Conservation (phyloP, 2,329 filamentous ascomycete genomes). For the Thielaviopsis punctulata region DNA sequence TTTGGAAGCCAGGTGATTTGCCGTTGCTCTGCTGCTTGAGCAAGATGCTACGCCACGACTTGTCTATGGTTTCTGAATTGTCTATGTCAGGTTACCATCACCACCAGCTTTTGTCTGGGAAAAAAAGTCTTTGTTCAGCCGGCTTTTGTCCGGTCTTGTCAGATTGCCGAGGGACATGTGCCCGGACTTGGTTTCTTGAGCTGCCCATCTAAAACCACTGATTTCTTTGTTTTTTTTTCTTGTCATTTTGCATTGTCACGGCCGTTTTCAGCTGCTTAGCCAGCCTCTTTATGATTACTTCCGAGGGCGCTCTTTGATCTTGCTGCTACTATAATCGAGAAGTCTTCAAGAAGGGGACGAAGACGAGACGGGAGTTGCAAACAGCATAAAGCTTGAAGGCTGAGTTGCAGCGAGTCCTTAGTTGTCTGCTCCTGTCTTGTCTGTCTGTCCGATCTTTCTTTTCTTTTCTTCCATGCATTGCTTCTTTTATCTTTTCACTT, state of each 20-base stretch:
- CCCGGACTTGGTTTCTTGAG: background rate
- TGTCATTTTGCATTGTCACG: conserved; percentile 6
- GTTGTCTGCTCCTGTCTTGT: too few species aligned
- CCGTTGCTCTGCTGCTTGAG: too few species aligned
- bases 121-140: too few species aligned
- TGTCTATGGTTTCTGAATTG: too few species aligned
- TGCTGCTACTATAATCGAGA: background rate
- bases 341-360: background rate
- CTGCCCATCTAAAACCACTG: background rate
- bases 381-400: background rate
- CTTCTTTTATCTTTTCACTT: background rate
- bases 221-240: background rate
- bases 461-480: background rate
- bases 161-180: too few species aligned
- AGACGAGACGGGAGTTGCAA: background rate
- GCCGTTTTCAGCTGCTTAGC: conserved; percentile 1
- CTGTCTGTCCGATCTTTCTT: background rate
- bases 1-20: background rate
- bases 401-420: background rate
- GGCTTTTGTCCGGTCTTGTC: too few species aligned
- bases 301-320: background rate
- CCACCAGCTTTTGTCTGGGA: too few species aligned
- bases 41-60: too few species aligned
- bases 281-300: background rate
- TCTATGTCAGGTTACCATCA: too few species aligned